Base-by-base conservation (phyloP, 768 basidiomycete species). In the Tricholoma saponaceum region DNA sequence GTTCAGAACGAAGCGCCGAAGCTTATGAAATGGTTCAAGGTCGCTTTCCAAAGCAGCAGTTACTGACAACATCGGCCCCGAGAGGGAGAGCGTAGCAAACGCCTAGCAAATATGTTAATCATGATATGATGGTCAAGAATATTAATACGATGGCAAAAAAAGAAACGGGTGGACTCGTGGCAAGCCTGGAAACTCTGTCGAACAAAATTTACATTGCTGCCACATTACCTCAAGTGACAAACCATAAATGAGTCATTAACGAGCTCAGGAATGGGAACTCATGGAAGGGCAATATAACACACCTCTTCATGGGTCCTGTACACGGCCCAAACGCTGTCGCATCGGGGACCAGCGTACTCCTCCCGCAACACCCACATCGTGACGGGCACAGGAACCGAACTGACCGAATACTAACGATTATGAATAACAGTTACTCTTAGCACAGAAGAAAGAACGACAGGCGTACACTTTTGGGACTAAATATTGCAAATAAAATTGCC, bases 301-400 rank as follows among this genome's bases (percentile, higher is more conserved):
- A 87, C 85, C 75, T 87, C 83, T 65, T 81, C 79, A 60, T 87
- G 86, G 0, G 79, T 78, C 58, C 68, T 69, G 69, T 85, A 86
- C 8, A 86, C 79, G 0, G 79, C 77, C 83, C 82, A 87, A 10
- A 82, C 70, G 13, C 74, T 72, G 49, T 78, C 73, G 47, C 52
- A 62, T 57, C 32, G 64, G 20, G 50, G 64, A 58, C 4, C 62
- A 63, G 50, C 14, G 50, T 63, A 66, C 13, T 74, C 69, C 20
- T 80, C 74, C 43, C 71, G 71, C 25, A 77, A 52, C 6, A 74
- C 68, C 84, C 84, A 86, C 67, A 85, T 65, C 4, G 82, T 75
- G 25, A 71, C 66, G 16, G 82, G 79, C 0, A 69, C 59, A 22
- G 74, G 73, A 51, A 71, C 61, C 50, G 58, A 64, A 46, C 64